phyloP scores from a whole-genome alignment of 2,329 filamentous ascomycete genomes.

The Tothia fuscella region DNA sequence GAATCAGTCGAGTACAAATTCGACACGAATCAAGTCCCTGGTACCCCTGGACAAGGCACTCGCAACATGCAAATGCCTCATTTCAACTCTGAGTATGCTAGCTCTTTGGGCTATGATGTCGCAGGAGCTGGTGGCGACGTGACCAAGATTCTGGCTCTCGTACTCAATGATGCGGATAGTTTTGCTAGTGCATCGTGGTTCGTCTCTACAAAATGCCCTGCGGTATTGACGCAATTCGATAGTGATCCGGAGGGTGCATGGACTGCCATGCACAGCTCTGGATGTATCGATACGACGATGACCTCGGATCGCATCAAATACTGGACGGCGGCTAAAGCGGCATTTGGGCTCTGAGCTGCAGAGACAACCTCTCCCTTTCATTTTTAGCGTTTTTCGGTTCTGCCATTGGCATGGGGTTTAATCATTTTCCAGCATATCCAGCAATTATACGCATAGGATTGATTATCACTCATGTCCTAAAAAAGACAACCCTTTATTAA shows the following conservation, averaged over 20 bases:
- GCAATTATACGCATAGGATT: neutral
- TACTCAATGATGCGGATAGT: slow-evolving; percentile 35
- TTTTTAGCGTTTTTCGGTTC: neutral
- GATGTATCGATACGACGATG: slow-evolving; percentile 42
- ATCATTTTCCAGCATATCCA: neutral
- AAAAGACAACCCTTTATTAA: too few relatives aligned
- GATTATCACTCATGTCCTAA: neutral
- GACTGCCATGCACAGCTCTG: slow-evolving; percentile 39
- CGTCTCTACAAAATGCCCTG: slow-evolving; percentile 40
- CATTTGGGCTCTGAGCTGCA: slow-evolving; percentile 6
- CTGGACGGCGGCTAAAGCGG: slow-evolving; percentile 36
- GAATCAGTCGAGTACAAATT: slow-evolving; percentile 64
- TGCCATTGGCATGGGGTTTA: neutral
- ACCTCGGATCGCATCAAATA: slow-evolving; percentile 34
- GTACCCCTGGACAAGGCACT: slow-evolving; percentile 59
- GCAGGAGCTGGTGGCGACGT: slow-evolving; percentile 23
- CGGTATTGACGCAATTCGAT: neutral
- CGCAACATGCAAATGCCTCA: slow-evolving; percentile 50
- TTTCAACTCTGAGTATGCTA: slow-evolving; percentile 46
- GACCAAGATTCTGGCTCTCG: slow-evolving; percentile 37
- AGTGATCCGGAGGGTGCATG: slow-evolving; percentile 36
- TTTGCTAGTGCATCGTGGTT: slow-evolving; percentile 54
- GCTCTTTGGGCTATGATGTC: slow-evolving; percentile 26
- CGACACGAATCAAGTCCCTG: slow-evolving; percentile 45
- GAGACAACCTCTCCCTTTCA: neutral